Evolutionary conservation across 2,329 filamentous ascomycete species (phyloP).

Genomic region (Aureobasidium leucospermi): DNA sequence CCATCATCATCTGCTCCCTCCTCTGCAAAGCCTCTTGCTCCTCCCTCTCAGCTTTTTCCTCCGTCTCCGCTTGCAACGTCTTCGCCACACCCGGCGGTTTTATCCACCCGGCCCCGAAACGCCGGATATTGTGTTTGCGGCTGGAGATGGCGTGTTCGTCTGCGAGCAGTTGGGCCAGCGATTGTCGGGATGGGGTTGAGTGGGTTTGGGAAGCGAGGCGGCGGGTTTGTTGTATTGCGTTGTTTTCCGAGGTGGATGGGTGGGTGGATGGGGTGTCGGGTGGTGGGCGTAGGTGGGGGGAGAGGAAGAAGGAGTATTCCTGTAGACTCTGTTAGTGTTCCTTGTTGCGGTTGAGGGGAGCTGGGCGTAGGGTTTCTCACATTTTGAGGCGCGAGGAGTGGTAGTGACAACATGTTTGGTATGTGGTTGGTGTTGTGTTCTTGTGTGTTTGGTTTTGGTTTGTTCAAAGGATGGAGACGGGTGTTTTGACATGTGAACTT

Average conservation of each 20-base stretch:
- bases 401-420: constrained; percentile 40
- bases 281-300: constrained; percentile 9
- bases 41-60: constrained; percentile 81
- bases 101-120: constrained; percentile 86
- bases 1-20: constrained; percentile 62
- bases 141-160: constrained; percentile 73
- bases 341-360: background rate
- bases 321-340: background rate
- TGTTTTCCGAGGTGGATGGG: background rate
- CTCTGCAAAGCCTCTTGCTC: constrained; percentile 72
- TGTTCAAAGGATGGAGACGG: background rate
- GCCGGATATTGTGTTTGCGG: constrained; percentile 72
- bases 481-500: constrained; percentile 8
- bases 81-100: constrained; percentile 81
- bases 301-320: constrained; percentile 15
- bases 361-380: constrained; percentile 35
- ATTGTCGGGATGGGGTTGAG: constrained; percentile 40
- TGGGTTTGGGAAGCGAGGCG: constrained; percentile 21
- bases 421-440: background rate
- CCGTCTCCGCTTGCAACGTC: constrained; percentile 80
- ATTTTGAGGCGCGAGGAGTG: constrained; percentile 62
- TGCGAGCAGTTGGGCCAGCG: constrained; percentile 60
- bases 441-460: background rate
- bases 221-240: constrained; percentile 9
- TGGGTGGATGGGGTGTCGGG: background rate